Evolutionary conservation across 345 rosid genomes (phyloP).

Genomic region (Aurinia saxatilis): DNA sequence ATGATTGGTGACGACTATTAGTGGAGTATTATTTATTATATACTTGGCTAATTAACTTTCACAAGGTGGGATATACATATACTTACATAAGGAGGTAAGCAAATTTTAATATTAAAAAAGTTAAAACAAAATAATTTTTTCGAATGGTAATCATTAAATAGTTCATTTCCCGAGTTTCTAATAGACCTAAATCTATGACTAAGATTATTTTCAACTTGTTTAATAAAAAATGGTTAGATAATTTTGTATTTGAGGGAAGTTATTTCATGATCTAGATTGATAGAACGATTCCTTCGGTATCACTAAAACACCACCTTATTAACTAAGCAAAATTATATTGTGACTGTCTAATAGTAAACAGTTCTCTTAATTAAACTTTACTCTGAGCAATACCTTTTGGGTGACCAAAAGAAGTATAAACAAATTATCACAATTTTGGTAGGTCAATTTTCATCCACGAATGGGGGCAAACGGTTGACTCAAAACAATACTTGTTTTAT

Average conservation of each 20-base stretch:
- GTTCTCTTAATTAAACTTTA: background rate
- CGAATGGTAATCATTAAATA: no score
- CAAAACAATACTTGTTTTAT: conserved; percentile 8
- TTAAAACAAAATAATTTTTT: no score
- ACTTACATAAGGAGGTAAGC: background rate
- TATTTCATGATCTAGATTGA: no score
- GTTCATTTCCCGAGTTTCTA: no score
- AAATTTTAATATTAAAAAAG: no score
- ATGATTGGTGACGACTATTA: conserved; percentile 3
- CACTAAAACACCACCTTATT: no score
- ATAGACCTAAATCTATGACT: no score
- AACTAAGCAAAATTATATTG: background rate
- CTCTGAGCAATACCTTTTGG: conserved; percentile 3
- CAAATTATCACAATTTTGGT: background rate
- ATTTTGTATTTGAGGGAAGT: no score
- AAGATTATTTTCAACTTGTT: no score
- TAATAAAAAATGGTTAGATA: no score
- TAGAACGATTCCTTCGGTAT: no score
- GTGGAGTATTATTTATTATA: background rate
- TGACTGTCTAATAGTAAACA: background rate
- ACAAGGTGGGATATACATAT: background rate
- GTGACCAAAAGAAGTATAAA: background rate
- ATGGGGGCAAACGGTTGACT: conserved; percentile 5
- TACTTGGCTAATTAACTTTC: background rate
- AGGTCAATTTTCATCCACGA: conserved; percentile 17